A percentile compares a stretch with the other conserved stretches of the same genome.
Evolutionary conservation across 2,329 filamentous ascomycete species (phyloP).

Genomic region (Botryotinia narcissicola): DNA sequence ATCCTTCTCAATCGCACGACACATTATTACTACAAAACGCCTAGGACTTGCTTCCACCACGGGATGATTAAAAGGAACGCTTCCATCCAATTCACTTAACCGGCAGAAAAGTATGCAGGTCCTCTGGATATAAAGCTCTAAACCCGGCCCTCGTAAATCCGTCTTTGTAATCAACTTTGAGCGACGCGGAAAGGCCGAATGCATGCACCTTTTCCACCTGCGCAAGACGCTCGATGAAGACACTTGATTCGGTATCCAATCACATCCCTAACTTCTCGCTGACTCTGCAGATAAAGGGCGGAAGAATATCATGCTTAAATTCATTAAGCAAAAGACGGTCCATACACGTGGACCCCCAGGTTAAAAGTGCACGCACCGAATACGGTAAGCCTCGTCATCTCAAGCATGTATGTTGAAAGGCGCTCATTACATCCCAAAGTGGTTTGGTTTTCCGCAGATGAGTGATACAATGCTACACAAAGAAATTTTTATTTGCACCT

Average conservation of each 20-base stretch:
- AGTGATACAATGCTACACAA: not conserved
- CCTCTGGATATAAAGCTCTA: not conserved
- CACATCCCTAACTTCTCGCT: not conserved
- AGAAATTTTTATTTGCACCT: not conserved
- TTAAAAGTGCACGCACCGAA: not conserved
- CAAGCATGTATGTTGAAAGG: constrained; percentile 5
- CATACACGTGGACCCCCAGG: constrained; percentile 6
- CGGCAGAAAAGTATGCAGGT: not conserved
- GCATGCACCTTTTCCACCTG: constrained; percentile 11
- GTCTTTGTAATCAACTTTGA: constrained; percentile 6
- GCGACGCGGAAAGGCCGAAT: constrained; percentile 18
- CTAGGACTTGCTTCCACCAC: not conserved
- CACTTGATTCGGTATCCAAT: constrained; percentile 15
- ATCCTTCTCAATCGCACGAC: not conserved
- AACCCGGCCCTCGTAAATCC: constrained; percentile 4
- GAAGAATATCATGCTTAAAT: not conserved
- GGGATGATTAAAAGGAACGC: not conserved
- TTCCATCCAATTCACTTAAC: not conserved
- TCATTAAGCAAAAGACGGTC: not conserved
- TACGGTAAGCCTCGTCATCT: constrained; percentile 8
- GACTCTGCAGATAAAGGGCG: constrained; percentile 13
- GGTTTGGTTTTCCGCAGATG: not conserved
- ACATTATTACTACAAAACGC: not conserved
- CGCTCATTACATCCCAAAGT: not conserved
- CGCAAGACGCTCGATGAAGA: not conserved